A percentile compares a stretch with the other conserved stretches of the same genome.
Conservation (phyloP, 257 asterid species). For the Solanum corneliomulleri region DNA sequence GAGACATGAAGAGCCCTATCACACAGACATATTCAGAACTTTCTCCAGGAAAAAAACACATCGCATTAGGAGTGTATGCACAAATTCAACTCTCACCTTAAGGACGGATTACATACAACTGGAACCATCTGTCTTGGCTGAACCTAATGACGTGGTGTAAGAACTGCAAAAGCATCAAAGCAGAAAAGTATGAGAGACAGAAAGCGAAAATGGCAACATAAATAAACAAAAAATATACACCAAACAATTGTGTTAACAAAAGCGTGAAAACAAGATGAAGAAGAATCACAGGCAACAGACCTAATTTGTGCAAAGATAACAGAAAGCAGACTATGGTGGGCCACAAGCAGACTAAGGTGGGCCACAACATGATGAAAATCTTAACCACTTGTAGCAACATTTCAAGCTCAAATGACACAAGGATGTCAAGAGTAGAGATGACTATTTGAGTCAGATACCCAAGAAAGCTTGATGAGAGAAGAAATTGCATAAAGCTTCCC, state of each 20-base stretch:
- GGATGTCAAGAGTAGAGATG: background rate
- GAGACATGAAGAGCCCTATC: background rate
- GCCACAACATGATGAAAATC: background rate
- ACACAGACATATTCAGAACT: background rate
- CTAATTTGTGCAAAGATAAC: background rate
- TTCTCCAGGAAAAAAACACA: background rate
- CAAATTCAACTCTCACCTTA: conserved; percentile 18
- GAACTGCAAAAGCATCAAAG: conserved; percentile 26
- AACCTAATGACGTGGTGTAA: conserved; percentile 29
- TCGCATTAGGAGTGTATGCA: background rate
- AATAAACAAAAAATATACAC: background rate
- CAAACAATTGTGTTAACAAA: background rate
- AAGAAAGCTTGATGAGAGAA: background rate
- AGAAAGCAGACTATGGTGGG: background rate
- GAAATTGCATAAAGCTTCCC: background rate
- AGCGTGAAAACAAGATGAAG: background rate
- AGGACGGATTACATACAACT: conserved; percentile 11
- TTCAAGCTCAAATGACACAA: background rate
- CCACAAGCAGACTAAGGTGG: background rate
- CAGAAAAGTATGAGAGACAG: background rate
- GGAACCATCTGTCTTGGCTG: conserved; percentile 17
- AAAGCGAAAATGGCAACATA: background rate
- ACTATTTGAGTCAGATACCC: background rate
- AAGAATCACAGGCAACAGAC: background rate
- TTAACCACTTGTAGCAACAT: background rate